A percentile compares a stretch with the other conserved stretches of the same genome.
phyloP scores from a whole-genome alignment of 2,329 filamentous ascomycete species.

The Sarocladium oryzae region DNA sequence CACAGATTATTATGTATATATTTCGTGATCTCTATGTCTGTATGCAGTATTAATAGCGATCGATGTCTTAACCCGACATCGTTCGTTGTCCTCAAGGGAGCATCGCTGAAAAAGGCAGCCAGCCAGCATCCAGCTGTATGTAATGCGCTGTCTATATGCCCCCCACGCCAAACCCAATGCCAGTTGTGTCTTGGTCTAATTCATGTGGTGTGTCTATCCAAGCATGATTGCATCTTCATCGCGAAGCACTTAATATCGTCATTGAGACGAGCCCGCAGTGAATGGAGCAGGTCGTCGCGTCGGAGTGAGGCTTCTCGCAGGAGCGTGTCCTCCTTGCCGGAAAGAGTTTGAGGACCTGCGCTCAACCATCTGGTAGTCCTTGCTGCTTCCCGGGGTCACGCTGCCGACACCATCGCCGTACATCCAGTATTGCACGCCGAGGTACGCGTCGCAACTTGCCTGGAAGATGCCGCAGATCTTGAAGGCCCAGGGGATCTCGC shows the following conservation, averaged over 20 bases:
- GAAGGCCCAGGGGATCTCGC: slow-evolving; percentile 68
- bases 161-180: slow-evolving; percentile 1
- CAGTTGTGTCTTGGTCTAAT: background rate
- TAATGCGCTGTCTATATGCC: slow-evolving; percentile 6
- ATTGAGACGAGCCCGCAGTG: slow-evolving; percentile 24
- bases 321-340: slow-evolving; percentile 20
- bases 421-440: slow-evolving; percentile 68
- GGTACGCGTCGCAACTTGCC: slow-evolving; percentile 65
- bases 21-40: no score
- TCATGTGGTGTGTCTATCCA: slow-evolving; percentile 2
- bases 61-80: no score
- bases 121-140: background rate
- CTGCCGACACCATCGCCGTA: slow-evolving; percentile 49
- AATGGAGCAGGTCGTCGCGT: slow-evolving; percentile 32
- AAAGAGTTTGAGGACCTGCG: background rate
- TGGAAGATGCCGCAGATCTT: slow-evolving; percentile 80
- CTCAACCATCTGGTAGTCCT: slow-evolving; percentile 32
- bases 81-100: background rate
- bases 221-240: background rate
- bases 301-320: slow-evolving; percentile 31
- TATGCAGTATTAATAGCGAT: no score
- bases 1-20: background rate
- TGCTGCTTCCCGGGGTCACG: slow-evolving; percentile 19
- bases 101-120: background rate
- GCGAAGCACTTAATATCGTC: background rate